Conservation (phyloP, 2,329 filamentous ascomycete species). For the Alternaria sp. region DNA sequence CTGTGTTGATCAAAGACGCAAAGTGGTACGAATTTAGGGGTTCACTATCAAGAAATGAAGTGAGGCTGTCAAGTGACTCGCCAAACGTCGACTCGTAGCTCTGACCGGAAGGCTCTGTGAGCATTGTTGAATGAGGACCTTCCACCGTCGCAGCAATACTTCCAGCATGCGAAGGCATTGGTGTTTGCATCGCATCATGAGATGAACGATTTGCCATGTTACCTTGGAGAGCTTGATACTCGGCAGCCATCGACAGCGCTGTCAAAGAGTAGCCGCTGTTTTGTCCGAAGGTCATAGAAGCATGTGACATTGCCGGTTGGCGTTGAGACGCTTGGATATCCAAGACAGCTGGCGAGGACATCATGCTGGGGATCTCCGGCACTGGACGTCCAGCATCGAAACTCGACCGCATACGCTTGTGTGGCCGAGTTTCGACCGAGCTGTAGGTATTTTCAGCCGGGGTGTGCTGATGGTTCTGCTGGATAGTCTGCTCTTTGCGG, state of each 20-base stretch:
- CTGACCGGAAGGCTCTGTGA: constrained; percentile 9
- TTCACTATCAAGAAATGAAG: constrained; percentile 52
- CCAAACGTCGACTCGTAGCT: constrained; percentile 32
- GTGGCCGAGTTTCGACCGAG: constrained; percentile 30
- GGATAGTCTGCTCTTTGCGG: constrained; percentile 36
- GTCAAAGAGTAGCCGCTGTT: constrained; percentile 49
- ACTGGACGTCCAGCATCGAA: constrained; percentile 37
- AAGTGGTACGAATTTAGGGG: constrained; percentile 53
- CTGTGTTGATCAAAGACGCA: constrained; percentile 51
- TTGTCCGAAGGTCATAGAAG: constrained; percentile 26
- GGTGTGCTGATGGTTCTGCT: constrained; percentile 19
- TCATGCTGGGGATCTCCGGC: constrained; percentile 41
- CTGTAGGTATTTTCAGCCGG: constrained; percentile 19
- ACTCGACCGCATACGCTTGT: constrained; percentile 41
- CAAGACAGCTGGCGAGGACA: constrained; percentile 32
- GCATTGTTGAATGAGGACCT: constrained; percentile 19
- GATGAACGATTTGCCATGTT: constrained; percentile 28
- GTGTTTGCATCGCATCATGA: constrained; percentile 22
- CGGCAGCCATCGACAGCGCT: constrained; percentile 54
- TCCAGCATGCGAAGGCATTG: constrained; percentile 26
- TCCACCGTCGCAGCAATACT: constrained; percentile 27
- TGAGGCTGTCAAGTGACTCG: constrained; percentile 51
- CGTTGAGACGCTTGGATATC: constrained; percentile 32
- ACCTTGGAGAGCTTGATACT: constrained; percentile 52
- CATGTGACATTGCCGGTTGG: constrained; percentile 27